Evolutionary conservation across 352 stramenopile species (phyloP).

Genomic region (Porosira glacialis): DNA sequence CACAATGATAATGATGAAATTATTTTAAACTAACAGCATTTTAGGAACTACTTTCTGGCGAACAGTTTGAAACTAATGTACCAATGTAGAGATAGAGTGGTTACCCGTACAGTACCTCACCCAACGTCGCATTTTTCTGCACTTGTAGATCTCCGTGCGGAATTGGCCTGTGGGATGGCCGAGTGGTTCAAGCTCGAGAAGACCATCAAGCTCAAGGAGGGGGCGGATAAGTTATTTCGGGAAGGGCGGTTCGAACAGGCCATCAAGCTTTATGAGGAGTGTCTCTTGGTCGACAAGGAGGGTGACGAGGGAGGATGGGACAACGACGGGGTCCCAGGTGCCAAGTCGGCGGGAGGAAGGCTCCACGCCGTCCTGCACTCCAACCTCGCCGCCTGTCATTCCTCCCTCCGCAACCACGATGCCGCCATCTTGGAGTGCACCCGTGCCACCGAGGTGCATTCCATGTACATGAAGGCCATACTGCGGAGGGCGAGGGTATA

Average conservation of each 20-base stretch:
- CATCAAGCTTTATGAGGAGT: slow-evolving; percentile 59
- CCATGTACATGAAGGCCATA: slow-evolving; percentile 80
- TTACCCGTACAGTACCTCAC: too few species aligned
- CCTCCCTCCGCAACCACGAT: slow-evolving; percentile 64
- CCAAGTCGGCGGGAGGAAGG: slow-evolving; percentile 55
- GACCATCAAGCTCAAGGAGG: slow-evolving; percentile 62
- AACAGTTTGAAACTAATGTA: too few species aligned
- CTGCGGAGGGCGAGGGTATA: slow-evolving; percentile 71
- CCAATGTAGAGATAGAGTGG: too few species aligned
- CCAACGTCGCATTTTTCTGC: too few species aligned
- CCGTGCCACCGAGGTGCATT: slow-evolving; percentile 67
- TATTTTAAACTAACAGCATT: too few species aligned
- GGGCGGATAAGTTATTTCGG: slow-evolving; percentile 6
- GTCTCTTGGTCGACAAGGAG: slow-evolving; percentile 63
- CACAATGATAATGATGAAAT: too few species aligned
- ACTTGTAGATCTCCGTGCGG: too few species aligned
- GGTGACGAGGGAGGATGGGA: not conserved
- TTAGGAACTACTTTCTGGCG: too few species aligned
- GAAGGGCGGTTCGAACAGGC: slow-evolving; percentile 28
- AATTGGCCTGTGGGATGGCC: slow-evolving; percentile 45
- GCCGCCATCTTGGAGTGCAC: slow-evolving; percentile 73
- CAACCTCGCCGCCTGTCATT: slow-evolving; percentile 79
- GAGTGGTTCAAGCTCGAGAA: slow-evolving; percentile 58
- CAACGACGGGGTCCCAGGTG: slow-evolving; percentile 1
- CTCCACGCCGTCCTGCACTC: slow-evolving; percentile 79